These are phyloP conservation scores for Dictyostelium purpureum DNA, from an alignment of 78 protist genomes.

Conservation along the genomic window DNA sequence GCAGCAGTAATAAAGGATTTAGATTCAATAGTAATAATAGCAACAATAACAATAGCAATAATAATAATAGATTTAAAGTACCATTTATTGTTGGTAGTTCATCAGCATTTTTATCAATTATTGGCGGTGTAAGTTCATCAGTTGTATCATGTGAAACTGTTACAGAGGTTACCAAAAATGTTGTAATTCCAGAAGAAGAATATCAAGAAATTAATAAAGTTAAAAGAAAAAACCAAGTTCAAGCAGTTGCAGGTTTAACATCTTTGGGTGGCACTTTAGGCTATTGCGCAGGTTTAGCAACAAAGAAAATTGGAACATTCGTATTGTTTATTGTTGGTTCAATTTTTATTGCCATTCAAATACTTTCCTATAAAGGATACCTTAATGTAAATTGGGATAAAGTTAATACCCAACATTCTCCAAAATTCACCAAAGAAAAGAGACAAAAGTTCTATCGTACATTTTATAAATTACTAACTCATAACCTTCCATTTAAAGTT, in stretches of 20 bases:
- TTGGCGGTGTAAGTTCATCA: background rate
- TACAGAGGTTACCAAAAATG: background rate
- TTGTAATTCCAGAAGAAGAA: background rate
- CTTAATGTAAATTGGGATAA: conserved; percentile 54
- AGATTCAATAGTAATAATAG: no score
- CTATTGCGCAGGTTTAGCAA: conserved; percentile 58
- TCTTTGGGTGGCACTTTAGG: conserved; percentile 52
- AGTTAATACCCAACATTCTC: background rate
- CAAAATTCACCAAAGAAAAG: conserved; percentile 68
- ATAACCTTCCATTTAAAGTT: conserved; percentile 43
- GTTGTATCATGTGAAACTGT: background rate
- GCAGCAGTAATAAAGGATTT: no score
- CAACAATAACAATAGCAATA: no score
- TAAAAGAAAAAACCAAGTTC: background rate
- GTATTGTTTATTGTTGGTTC: conserved; percentile 52
- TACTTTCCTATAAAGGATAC: conserved; percentile 66
- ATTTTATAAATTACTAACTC: conserved; percentile 25
- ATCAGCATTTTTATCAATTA: background rate
- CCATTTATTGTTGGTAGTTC: no score
- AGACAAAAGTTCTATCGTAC: background rate
- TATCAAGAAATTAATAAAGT: background rate
- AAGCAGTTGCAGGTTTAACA: conserved; percentile 21
- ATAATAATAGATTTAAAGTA: no score
- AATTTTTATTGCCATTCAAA: conserved; percentile 37
- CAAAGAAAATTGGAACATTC: conserved; percentile 25